Evolutionary conservation across 1,284 basidiomycete species (phyloP), one percentile per base, ranked within the genome.

Genomic region (Puccinia coronata): DNA sequence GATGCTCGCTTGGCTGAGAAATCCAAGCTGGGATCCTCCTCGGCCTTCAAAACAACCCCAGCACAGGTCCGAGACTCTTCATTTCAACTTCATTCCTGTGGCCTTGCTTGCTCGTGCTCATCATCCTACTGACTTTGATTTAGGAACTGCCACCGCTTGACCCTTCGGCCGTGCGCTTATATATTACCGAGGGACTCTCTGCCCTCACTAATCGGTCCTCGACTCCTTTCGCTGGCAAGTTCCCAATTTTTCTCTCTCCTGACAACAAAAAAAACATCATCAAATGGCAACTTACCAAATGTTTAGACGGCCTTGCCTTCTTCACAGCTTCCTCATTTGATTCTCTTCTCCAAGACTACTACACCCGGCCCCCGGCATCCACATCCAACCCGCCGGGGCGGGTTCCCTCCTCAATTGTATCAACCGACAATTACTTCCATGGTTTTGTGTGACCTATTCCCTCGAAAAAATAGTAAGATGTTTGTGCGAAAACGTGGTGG

Each of bases 371-470:
- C 81, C 82, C 55, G 72, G 92, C 91, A 83, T 91, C 92, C 59
- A 86, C 92, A 69, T 87, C 89, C 71, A 89, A 90, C n/a, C 92
- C 92, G 83, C 41, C 34, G 81, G 80, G 83, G 36, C 82, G 79
- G 34, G 81, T 49, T 6, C 5, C 49, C 51, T 59, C 53, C 69
- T 67, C 23, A 63, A 47, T 14, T 65, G 80, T 65, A 75, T 77
- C 57, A 31, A 36, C 25, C 41, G 63, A 57, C 34, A 72, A 57
- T 31, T 69, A 51, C 36, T 80, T 88, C 86, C 91, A 12, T 89
- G 88, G 91, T 94, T 91, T 28, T 94, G 88, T 8, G 92, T 92
- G 82, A 95, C 94, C 83, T 94, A 90, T 79, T 90, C 91, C 82
- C 95, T 87, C 81, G 1, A 73, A 43, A 55, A 63, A 76, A 71